These are phyloP conservation scores for Domatiomyces globalis DNA, from an alignment of 2,329 filamentous ascomycete species.

Conservation along the genomic window DNA sequence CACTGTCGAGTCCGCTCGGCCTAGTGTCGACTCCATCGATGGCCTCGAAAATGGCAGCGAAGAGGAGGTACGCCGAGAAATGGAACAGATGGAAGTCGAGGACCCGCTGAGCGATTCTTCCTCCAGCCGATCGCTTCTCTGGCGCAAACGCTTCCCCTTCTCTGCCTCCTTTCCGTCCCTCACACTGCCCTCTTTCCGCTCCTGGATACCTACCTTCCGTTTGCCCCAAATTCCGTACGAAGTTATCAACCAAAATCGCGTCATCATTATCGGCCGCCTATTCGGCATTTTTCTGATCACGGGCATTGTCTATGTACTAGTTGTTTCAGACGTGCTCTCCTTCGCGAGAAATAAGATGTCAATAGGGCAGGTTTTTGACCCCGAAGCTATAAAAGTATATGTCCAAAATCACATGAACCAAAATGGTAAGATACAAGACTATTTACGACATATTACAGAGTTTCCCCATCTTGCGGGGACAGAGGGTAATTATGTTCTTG, in stretches of 20 bases:
- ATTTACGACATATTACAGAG: conserved; percentile 60
- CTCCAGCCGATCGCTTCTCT: conserved; percentile 26
- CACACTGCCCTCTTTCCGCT: conserved; percentile 35
- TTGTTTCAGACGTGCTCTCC: conserved; percentile 71
- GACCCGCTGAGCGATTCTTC: conserved; percentile 39
- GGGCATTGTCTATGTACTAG: conserved; percentile 66
- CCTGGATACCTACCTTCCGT: conserved; percentile 29
- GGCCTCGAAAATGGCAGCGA: conserved; percentile 42
- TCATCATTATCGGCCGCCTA: conserved; percentile 56
- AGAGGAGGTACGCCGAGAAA: conserved; percentile 59
- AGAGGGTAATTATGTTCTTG: conserved; percentile 75
- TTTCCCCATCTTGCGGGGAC: conserved; percentile 92
- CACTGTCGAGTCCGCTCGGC: conserved; percentile 67
- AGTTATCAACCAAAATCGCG: conserved; percentile 35
- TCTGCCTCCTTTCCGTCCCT: conserved; percentile 45
- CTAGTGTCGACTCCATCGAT: conserved; percentile 42
- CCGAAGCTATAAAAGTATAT: conserved; percentile 64
- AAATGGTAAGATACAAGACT: conserved; percentile 50
- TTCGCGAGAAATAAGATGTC: conserved; percentile 46
- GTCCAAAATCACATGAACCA: conserved; percentile 60
- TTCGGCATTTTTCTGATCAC: conserved; percentile 63
- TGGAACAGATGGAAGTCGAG: conserved; percentile 79
- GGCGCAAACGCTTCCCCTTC: conserved; percentile 37
- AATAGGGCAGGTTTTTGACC: conserved; percentile 60
- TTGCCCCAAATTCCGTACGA: conserved; percentile 27